phyloP scores from a whole-genome alignment of 208 protist genomes.

The Leishmania amazonensis region DNA sequence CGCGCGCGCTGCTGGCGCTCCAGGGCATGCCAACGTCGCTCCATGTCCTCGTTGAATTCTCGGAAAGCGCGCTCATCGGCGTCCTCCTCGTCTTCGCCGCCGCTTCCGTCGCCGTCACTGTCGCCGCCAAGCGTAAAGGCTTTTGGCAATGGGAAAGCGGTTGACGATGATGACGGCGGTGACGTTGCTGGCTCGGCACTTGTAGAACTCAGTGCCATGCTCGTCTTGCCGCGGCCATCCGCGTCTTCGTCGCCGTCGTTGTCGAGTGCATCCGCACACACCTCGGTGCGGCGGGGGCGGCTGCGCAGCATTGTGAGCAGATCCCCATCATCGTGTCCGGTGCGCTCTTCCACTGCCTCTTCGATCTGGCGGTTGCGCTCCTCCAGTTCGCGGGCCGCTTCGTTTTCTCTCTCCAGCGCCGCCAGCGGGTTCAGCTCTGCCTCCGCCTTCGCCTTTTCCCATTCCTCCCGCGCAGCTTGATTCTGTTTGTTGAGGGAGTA shows the following conservation, averaged over 20 bases:
- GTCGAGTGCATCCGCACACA: not conserved
- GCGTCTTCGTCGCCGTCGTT: slow-evolving; percentile 7
- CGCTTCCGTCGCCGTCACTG: not conserved
- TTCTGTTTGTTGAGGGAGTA: slow-evolving; percentile 73
- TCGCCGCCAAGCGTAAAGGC: slow-evolving; percentile 1
- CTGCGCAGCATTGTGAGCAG: slow-evolving; percentile 43
- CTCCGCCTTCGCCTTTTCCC: slow-evolving; percentile 53
- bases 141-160: not conserved
- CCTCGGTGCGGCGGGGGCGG: slow-evolving; percentile 9
- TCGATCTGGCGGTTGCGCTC: slow-evolving; percentile 71
- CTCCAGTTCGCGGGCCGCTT: slow-evolving; percentile 56
- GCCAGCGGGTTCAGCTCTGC: slow-evolving; percentile 65
- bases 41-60: slow-evolving; percentile 29
- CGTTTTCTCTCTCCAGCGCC: slow-evolving; percentile 80
- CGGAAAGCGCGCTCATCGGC: slow-evolving; percentile 28
- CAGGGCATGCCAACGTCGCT: slow-evolving; percentile 29
- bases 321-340: slow-evolving; percentile 35
- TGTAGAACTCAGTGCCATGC: not conserved
- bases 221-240: not conserved
- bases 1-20: slow-evolving; percentile 33
- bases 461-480: slow-evolving; percentile 44
- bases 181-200: not conserved
- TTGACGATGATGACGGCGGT: slow-evolving; percentile 3
- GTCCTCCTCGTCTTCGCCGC: slow-evolving; percentile 18
- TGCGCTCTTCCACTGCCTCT: slow-evolving; percentile 59